Conservation (phyloP, 2,329 filamentous ascomycete species). For the Endothia cerciana region DNA sequence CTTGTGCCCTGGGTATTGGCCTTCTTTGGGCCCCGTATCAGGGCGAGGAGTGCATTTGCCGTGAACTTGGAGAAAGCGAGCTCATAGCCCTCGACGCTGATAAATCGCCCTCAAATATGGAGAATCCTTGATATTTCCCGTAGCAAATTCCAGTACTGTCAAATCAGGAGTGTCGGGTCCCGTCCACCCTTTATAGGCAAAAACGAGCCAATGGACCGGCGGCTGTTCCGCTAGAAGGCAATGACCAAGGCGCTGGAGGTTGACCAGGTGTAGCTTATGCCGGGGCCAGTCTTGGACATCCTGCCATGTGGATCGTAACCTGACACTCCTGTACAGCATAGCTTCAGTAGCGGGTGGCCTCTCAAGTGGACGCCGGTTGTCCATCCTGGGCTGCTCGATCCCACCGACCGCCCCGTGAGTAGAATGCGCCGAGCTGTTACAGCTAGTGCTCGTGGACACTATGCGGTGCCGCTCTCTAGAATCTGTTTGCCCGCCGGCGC, state of each 20-base stretch:
- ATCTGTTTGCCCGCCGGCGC: background rate
- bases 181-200: no score
- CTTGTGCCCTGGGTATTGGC: slow-evolving; percentile 87
- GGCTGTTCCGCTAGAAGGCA: no score
- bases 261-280: no score
- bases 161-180: no score
- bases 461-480: background rate
- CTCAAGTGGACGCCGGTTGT: no score
- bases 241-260: no score
- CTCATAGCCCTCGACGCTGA: background rate
- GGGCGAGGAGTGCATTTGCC: slow-evolving; percentile 78
- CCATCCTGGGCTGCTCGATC: no score
- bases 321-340: no score
- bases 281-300: no score
- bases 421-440: background rate
- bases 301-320: no score
- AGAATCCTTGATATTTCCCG: background rate
- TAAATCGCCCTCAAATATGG: background rate
- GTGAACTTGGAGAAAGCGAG: slow-evolving; percentile 45
- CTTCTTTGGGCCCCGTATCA: slow-evolving; percentile 76
- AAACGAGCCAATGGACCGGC: no score
- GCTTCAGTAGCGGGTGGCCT: no score
- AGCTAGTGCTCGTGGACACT: background rate
- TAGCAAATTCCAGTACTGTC: background rate
- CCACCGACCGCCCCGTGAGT: background rate